Evolutionary conservation across 2,329 filamentous ascomycete species (phyloP), one percentile per base, ranked within the genome.

Genomic region (Cryphonectria nitschkei): DNA sequence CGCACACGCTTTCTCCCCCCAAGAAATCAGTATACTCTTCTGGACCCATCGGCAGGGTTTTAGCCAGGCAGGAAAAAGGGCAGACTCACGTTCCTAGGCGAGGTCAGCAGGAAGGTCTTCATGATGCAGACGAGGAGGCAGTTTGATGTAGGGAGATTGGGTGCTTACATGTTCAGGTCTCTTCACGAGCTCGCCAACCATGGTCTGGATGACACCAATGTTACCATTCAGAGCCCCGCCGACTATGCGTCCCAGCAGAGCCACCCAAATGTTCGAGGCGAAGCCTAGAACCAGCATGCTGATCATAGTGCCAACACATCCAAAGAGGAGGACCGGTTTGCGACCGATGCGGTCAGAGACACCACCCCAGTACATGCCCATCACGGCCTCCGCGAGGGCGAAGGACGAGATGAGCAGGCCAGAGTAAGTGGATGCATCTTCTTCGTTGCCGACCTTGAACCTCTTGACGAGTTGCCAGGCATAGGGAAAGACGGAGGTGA

Each of bases 401-500:
- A 94, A 97, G 76, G 94, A 91, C 16, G 94, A 95, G 76, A 97
- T 94, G 79, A 97, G 89, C 74, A 96, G 84, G 66, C 95, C 95
- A 41, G 95, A 92, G 81, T 97, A 97, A 82, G 93, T 95, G 52
- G 90, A 97, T 72, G 93, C 93, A 88, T 95, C 89, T 81, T 88
- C 84, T 75, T 90, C 88, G 76, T 88, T 86, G 73, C 91, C 92
- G 75, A 95, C 86, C 56, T 93, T 78, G 80, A 94, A 94, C 75
- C 89, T 86, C 81, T 93, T 93, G 75, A 95, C 90, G 75, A 95
- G 89, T 72, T 92, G 88, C 92, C 92, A 97, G 72, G 93, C 93
- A 81, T 97, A 98, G 29, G 95, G 95, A 77, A 95, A 97, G 81
- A 97, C 96, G 78, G 93, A 96, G 1, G 94, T 97, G 74, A 98